A percentile compares a stretch with the other conserved stretches of the same genome.
phyloP scores from a whole-genome alignment of 352 stramenopile genomes.

The Detonula confervacea region DNA sequence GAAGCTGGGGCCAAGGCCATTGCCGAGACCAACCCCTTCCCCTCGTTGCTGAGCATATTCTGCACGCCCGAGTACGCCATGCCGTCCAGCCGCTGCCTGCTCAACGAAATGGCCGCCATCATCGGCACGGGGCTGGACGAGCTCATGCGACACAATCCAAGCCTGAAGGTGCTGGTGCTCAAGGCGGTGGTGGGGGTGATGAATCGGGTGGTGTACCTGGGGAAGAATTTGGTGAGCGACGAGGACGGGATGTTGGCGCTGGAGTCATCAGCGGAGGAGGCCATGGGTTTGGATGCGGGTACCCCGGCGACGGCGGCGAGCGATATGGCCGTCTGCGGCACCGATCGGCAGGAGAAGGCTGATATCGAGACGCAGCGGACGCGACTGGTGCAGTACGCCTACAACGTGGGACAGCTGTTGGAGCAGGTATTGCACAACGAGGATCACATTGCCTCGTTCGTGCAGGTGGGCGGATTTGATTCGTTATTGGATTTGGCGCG shows the following conservation, averaged over 20 bases:
- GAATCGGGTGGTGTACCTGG: conserved; percentile 88
- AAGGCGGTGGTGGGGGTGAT: conserved; percentile 90
- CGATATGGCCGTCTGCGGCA: too few species aligned
- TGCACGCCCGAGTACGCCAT: conserved; percentile 91
- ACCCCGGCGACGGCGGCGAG: too few species aligned
- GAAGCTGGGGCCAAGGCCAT: conserved; percentile 91
- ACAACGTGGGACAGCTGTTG: conserved; percentile 91
- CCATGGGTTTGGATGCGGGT: too few species aligned
- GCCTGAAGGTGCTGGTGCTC: conserved; percentile 88
- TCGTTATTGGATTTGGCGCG: conserved; percentile 90
- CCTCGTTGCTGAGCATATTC: conserved; percentile 92
- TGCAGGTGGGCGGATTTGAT: conserved; percentile 89
- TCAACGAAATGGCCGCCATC: conserved; percentile 92
- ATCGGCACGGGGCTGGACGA: conserved; percentile 94
- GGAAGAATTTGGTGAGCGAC: conserved; percentile 73
- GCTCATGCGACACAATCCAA: conserved; percentile 93
- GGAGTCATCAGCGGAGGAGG: too few species aligned
- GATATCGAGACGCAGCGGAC: conserved; percentile 70
- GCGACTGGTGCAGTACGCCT: conserved; percentile 83
- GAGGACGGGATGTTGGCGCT: conserved; percentile 17
- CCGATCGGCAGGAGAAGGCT: not conserved
- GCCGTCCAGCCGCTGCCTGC: conserved; percentile 87
- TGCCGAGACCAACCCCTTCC: conserved; percentile 89
- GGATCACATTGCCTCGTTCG: conserved; percentile 92
- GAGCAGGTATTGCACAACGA: conserved; percentile 94